Conservation (phyloP, 768 basidiomycete genomes). For the Cubamyces sp. region DNA sequence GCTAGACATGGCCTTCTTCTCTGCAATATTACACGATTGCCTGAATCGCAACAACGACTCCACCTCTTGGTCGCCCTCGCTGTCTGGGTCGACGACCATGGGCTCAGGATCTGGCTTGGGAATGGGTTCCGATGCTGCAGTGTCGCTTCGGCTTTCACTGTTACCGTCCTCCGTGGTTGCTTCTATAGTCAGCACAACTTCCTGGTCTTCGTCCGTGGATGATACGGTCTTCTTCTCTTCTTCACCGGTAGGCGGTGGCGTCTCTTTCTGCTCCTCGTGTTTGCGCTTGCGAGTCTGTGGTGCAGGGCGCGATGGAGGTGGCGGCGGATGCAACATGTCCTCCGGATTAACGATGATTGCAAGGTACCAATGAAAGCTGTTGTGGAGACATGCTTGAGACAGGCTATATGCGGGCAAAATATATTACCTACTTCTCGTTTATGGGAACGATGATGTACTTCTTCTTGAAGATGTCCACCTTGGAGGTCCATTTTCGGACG, state of each 20-base stretch:
- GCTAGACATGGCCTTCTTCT: not conserved
- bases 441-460: constrained; percentile 94
- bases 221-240: too few relatives aligned
- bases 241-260: not conserved
- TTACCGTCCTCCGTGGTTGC: not conserved
- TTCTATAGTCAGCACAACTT: not conserved
- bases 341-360: constrained; percentile 90
- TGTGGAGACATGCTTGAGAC: not conserved
- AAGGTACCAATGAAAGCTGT: constrained; percentile 95
- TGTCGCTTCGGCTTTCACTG: constrained; percentile 4
- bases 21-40: constrained; percentile 19
- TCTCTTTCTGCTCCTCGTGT: constrained; percentile 25
- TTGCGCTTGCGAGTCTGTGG: constrained; percentile 35
- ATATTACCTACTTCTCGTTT: constrained; percentile 83
- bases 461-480: constrained; percentile 86
- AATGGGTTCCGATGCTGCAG: constrained; percentile 2
- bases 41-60: constrained; percentile 19
- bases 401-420: not conserved
- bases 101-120: constrained; percentile 13
- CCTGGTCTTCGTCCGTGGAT: too few relatives aligned
- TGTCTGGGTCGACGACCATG: constrained; percentile 16
- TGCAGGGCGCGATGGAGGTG: constrained; percentile 21
- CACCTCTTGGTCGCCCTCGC: constrained; percentile 28
- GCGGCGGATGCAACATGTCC: constrained; percentile 54
- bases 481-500: constrained; percentile 94